Evolutionary conservation across 2,329 filamentous ascomycete genomes (phyloP).

Genomic region (Beauveria sp.): DNA sequence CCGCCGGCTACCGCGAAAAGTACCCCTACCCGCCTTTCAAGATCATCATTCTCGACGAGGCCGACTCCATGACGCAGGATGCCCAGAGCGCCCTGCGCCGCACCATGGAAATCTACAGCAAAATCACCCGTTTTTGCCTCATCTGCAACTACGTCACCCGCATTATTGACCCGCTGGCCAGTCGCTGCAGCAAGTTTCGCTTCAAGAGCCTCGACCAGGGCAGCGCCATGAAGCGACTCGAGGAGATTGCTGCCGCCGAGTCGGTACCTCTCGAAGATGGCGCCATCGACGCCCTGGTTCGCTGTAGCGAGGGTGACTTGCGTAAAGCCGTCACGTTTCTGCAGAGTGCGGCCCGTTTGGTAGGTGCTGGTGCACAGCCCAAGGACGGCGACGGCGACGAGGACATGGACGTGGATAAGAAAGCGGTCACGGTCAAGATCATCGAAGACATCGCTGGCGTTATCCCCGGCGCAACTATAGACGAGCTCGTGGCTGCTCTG

Average conservation of each 20-base stretch:
- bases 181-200: slow-evolving; percentile 89
- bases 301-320: slow-evolving; percentile 87
- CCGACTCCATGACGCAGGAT: slow-evolving; percentile 98
- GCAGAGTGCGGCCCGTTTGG: slow-evolving; percentile 85
- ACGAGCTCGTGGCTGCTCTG: slow-evolving; percentile 64
- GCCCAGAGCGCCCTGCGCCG: slow-evolving; percentile 85
- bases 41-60: slow-evolving; percentile 96
- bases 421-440: slow-evolving; percentile 63
- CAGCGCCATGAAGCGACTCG: slow-evolving; percentile 71
- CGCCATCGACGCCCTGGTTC: slow-evolving; percentile 75
- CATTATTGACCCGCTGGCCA: slow-evolving; percentile 94
- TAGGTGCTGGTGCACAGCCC: slow-evolving; percentile 53
- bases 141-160: slow-evolving; percentile 98
- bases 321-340: slow-evolving; percentile 93
- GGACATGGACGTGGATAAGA: slow-evolving; percentile 54
- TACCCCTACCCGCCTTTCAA: slow-evolving; percentile 98
- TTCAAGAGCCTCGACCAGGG: slow-evolving; percentile 92
- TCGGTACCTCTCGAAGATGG: slow-evolving; percentile 69
- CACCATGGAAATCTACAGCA: slow-evolving; percentile 97
- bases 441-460: slow-evolving; percentile 96
- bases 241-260: slow-evolving; percentile 76
- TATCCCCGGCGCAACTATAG: slow-evolving; percentile 69
- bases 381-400: slow-evolving; percentile 46
- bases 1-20: slow-evolving; percentile 56
- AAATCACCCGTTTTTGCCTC: slow-evolving; percentile 93